Percentiles rank a stretch among this genome's conserved stretches.
Evolutionary conservation across 225 moss, liverwort and hornwort species (phyloP).

Genomic region (Bryum argenteum): DNA sequence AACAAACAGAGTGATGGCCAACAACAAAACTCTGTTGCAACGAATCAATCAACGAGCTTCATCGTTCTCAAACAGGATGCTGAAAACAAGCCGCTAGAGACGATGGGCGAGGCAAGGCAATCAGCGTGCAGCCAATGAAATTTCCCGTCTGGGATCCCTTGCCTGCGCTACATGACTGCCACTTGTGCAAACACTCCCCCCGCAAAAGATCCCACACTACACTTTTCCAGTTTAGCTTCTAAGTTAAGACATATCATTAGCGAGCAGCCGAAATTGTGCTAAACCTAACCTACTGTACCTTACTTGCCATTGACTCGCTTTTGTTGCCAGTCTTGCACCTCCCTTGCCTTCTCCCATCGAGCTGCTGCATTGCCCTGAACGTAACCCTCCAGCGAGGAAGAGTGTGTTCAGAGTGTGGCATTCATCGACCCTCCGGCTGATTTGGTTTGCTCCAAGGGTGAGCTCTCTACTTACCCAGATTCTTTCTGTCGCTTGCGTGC

Average conservation of each 20-base stretch:
- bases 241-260: not conserved
- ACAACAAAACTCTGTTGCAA: not conserved
- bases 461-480: not conserved
- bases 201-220: not conserved
- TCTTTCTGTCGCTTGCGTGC: not conserved
- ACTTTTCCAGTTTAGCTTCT: not conserved
- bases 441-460: not conserved
- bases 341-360: not conserved
- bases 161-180: not conserved
- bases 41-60: not conserved
- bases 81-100: not conserved
- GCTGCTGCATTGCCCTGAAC: no score
- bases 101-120: not conserved
- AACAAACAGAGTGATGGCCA: no score
- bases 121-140: not conserved
- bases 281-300: not conserved
- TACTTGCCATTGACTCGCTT: not conserved
- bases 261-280: not conserved
- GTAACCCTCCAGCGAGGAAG: not conserved
- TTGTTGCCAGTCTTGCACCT: not conserved
- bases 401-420: not conserved
- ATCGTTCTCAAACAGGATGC: not conserved
- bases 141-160: not conserved
- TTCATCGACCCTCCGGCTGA: not conserved
- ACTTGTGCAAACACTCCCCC: not conserved